These are phyloP conservation scores for Xeromyces bisporus DNA, from an alignment of 495 filamentous ascomycete species.

Conservation along the genomic window DNA sequence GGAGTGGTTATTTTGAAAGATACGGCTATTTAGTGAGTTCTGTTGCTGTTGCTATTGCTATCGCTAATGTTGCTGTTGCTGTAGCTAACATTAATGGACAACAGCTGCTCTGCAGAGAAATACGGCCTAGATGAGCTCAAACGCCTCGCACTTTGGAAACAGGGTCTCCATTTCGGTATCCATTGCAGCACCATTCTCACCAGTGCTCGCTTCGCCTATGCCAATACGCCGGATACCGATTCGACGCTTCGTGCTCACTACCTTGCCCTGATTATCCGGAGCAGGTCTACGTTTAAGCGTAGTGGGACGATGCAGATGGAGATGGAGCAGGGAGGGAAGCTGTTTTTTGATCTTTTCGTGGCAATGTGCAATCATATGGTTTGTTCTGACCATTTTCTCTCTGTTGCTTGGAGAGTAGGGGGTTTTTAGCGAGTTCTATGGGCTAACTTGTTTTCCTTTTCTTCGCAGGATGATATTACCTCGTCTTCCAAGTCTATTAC, in stretches of 20 bases:
- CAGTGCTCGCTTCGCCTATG: conserved; percentile 74
- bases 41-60: too few relatives aligned
- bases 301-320: conserved; percentile 95
- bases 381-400: conserved; percentile 8
- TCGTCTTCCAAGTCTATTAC: conserved; percentile 8
- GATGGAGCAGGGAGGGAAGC: conserved; percentile 70
- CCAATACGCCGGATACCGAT: conserved; percentile 74
- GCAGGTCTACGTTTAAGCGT: conserved; percentile 70
- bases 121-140: conserved; percentile 72
- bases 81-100: not conserved
- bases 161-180: conserved; percentile 67
- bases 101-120: conserved; percentile 58
- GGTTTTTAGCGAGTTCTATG: too few relatives aligned
- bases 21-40: conserved; percentile 60
- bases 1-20: conserved; percentile 63
- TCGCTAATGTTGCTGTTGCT: too few relatives aligned
- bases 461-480: conserved; percentile 14
- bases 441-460: too few relatives aligned
- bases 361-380: conserved; percentile 83
- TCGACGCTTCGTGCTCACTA: conserved; percentile 82
- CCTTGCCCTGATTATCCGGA: conserved; percentile 77
- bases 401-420: too few relatives aligned
- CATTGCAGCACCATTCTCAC: conserved; percentile 69
- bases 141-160: conserved; percentile 66
- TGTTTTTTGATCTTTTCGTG: conserved; percentile 90